Base-by-base conservation (phyloP, 192 early-diverging fungal species). In the Podila epigama region DNA sequence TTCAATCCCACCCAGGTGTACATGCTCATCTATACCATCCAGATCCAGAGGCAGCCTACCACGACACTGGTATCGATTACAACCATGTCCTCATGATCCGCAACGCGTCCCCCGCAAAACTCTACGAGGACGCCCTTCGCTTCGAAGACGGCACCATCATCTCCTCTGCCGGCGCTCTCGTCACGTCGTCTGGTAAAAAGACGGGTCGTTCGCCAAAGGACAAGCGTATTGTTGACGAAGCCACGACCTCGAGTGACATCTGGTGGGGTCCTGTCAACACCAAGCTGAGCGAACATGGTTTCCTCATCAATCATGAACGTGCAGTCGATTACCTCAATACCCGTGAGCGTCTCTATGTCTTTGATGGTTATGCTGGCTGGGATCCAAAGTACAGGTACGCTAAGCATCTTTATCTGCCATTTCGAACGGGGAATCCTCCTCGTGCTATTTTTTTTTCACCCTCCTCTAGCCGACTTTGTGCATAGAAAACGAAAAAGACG, bases 231-330 rank as follows among this genome's bases (percentile, higher is more conserved):
- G 97, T 98, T 37, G 95, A 97, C 60, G 97, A 99, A 70, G 73
- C 87, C 3, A 79, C 88, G 16, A 93, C 95, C 9, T 79, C 81
- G 8, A 82, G 90, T 58, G 92, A 98, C 75, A 89, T 99, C 75
- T 99, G 97, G 97, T 99, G 97, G 96, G 97, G 97, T 28, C 95
- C 97, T 20, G 95, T 99, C 61, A 99, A 99, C 88, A 93, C 92
- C 75, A 93, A 92, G 78, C 89, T 99, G 70, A 88, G 87, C 20
- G 87, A 89, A 61, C 79, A 86, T 44, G 84, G 89, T 9, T 99
- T 99, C 83, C 88, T 94, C 69, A 93, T 93, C 81, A 99, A 99
- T 86, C 94, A 95, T 67, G 94, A 99, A 84, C 90, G 94, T 65
- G 96, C 96, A 35, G 87, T 93, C 67, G 95, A 96, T 86, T 99